Evolutionary conservation across 768 basidiomycete species (phyloP), one percentile per base, ranked within the genome.

Genomic region (Auriscalpium microsporum): DNA sequence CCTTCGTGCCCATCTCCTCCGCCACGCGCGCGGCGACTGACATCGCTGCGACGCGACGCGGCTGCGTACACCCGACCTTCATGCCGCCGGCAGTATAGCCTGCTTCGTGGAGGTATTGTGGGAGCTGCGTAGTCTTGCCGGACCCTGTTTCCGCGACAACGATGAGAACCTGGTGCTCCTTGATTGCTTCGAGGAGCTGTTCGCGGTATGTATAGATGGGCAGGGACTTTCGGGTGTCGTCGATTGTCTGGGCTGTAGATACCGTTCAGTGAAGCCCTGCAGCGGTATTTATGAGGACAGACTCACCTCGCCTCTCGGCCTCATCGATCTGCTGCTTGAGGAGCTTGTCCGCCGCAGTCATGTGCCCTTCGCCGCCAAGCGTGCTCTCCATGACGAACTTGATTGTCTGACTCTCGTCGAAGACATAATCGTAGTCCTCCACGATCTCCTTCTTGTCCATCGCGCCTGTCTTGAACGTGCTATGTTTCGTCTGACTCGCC

Each of bases 101-200:
- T 4, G 94, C 94, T 74, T 99, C 96, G 67, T 97, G 92, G 4
- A 99, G 83, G 68, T 97, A 99, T 67, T 99, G 96, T 0, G 96
- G 95, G 3, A 99, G 77, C 68, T 99, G 96, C 0, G 96, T 99
- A 1, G 96, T 99, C 73, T 99, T 99, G 37, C 96, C 96, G 2
- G 96, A 98, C 21, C 96, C 96, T 0, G 96, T 98, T 72, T 99
- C 96, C 10, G 95, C 96, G 50, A 96, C 94, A 48, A 99, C 93
- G 55, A 99, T 94, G 61, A 99, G 82, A 17, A 98, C 89, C 65
- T 97, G 96, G 65, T 96, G 88, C 37, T 93, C 82, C 45, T 82
- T 81, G 57, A 99, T 86, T 0, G 96, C 96, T 19, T 84, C 80
- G 9, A 99, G 83, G 19, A 98, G 82, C 54, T 92, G 77, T 46